phyloP scores from a whole-genome alignment of 164 flowering plant species.

The Annona cherimola region DNA sequence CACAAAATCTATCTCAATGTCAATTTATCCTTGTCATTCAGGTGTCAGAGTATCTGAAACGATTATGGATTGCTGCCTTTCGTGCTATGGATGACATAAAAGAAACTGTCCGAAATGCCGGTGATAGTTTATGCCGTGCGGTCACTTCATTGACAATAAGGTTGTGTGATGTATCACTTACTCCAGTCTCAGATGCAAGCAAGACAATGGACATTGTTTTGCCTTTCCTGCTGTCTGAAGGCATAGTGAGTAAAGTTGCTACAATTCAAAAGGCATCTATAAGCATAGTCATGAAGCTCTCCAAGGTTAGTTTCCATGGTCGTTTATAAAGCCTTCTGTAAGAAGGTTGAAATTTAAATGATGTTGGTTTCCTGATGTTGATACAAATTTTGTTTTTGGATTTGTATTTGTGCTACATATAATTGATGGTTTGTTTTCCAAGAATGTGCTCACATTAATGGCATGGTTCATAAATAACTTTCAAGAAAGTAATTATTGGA shows the following conservation, averaged over 20 bases:
- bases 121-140: slow-evolving; percentile 86
- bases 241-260: slow-evolving; percentile 90
- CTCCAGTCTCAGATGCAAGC: slow-evolving; percentile 58
- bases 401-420: too few species aligned
- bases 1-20: neutral
- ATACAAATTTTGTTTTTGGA: too few species aligned
- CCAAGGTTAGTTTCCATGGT: slow-evolving; percentile 57
- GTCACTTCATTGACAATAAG: slow-evolving; percentile 70
- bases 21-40: slow-evolving; percentile 18
- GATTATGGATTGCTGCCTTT: slow-evolving; percentile 80
- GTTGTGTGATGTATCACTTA: slow-evolving; percentile 84
- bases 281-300: slow-evolving; percentile 84
- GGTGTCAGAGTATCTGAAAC: slow-evolving; percentile 77
- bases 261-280: slow-evolving; percentile 84
- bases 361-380: too few species aligned
- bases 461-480: too few species aligned
- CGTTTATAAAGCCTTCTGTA: neutral
- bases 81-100: slow-evolving; percentile 99
- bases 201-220: slow-evolving; percentile 76
- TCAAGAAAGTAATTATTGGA: too few species aligned
- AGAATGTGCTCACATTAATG: too few species aligned
- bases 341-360: too few species aligned
- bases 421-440: too few species aligned
- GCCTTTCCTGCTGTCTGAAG: slow-evolving; percentile 79
- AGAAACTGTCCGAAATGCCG: slow-evolving; percentile 92